These are phyloP conservation scores for Collybiopsis luxurians DNA, from an alignment of 768 basidiomycete species.

Conservation along the genomic window DNA sequence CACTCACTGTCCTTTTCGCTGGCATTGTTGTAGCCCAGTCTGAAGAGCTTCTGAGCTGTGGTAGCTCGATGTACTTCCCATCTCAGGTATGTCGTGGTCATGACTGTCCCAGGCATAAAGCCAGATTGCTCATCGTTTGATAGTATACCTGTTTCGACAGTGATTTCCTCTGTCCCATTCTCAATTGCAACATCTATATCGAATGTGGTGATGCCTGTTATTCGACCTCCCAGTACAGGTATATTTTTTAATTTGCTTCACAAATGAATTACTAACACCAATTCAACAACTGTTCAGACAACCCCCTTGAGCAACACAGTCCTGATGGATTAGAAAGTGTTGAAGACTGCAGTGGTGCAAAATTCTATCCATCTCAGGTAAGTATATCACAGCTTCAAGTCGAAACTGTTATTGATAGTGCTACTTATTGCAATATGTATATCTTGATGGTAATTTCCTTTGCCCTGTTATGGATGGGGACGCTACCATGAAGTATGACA, in stretches of 20 bases:
- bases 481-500: slow-evolving; percentile 3
- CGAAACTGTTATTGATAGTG: neutral
- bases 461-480: slow-evolving; percentile 7
- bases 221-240: slow-evolving; percentile 9
- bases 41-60: slow-evolving; percentile 4
- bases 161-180: slow-evolving; percentile 14
- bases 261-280: neutral
- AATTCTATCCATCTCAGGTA: slow-evolving; percentile 9
- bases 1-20: neutral
- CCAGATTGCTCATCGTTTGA: neutral
- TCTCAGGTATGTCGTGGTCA: slow-evolving; percentile 4
- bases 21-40: neutral
- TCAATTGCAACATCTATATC: slow-evolving; percentile 6
- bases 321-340: neutral
- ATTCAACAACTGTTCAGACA: slow-evolving; percentile 7
- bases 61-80: slow-evolving; percentile 9
- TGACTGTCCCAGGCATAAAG: neutral
- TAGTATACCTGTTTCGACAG: slow-evolving; percentile 15
- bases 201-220: slow-evolving; percentile 13
- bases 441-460: slow-evolving; percentile 10
- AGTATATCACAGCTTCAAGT: neutral
- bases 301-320: slow-evolving; percentile 6
- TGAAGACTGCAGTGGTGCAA: slow-evolving; percentile 6
- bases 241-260: neutral
- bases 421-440: slow-evolving; percentile 6